Conservation (phyloP, 2,329 filamentous ascomycete genomes). For the Diaporthe eres region DNA sequence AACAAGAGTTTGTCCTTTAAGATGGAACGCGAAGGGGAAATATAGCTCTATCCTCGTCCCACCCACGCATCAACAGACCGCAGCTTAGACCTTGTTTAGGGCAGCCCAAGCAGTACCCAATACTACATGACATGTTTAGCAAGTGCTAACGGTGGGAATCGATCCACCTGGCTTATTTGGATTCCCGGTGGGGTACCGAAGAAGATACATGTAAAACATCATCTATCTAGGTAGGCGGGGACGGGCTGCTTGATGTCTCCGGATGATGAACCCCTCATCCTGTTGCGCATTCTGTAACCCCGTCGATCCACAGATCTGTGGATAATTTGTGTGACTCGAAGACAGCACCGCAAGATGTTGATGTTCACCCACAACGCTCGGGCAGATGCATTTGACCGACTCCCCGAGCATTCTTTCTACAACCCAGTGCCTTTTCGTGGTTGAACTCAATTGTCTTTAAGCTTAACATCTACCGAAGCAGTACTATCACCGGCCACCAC, state of each 20-base stretch:
- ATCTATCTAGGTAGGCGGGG: background rate
- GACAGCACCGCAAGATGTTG: background rate
- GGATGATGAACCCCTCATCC: background rate
- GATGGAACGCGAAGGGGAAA: too few relatives aligned
- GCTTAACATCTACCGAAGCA: background rate
- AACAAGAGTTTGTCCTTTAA: too few relatives aligned
- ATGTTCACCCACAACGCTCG: background rate
- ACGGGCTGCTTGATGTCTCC: background rate
- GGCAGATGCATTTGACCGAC: background rate
- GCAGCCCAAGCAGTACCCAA: background rate
- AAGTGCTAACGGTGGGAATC: too few relatives aligned
- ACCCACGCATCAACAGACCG: background rate
- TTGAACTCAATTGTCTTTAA: background rate
- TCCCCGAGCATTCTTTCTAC: background rate
- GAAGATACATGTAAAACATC: too few relatives aligned
- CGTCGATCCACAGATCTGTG: background rate
- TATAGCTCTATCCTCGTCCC: too few relatives aligned
- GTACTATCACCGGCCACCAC: background rate
- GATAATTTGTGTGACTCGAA: background rate
- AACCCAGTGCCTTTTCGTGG: background rate
- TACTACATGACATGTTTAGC: background rate
- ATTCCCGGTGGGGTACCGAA: background rate
- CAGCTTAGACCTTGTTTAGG: background rate
- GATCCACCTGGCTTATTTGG: background rate
- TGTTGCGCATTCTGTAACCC: background rate